Percentiles rank a stretch among this genome's conserved stretches.
Conservation (phyloP, 345 rosid genomes). For the Linum lewisii region DNA sequence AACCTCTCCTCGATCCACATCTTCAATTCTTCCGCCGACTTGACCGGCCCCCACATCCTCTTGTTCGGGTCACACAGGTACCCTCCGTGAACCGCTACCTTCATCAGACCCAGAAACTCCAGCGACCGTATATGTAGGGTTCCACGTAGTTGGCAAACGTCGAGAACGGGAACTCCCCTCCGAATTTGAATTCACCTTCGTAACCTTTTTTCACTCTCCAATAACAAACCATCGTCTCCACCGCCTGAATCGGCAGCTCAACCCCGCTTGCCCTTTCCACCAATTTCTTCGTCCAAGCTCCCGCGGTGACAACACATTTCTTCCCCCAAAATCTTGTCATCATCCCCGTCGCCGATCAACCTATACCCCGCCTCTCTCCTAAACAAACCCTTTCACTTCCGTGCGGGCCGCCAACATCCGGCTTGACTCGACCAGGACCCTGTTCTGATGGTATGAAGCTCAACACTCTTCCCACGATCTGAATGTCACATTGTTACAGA, state of each 20-base stretch:
- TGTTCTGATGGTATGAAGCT: too few relatives aligned
- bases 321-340: constrained; percentile 40
- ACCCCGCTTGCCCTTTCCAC: constrained; percentile 37
- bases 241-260: constrained; percentile 47
- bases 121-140: constrained; percentile 56
- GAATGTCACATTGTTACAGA: too few relatives aligned
- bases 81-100: constrained; percentile 55
- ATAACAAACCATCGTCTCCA: constrained; percentile 53
- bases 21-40: constrained; percentile 29
- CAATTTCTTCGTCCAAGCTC: constrained; percentile 71
- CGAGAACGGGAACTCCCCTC: constrained; percentile 37
- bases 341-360: constrained; percentile 37
- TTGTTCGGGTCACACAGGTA: constrained; percentile 62
- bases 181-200: constrained; percentile 36
- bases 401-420: constrained; percentile 52
- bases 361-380: constrained; percentile 36
- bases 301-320: constrained; percentile 70
- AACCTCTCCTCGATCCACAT: constrained; percentile 59
- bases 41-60: constrained; percentile 74
- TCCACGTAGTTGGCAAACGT: constrained; percentile 57
- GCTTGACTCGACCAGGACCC: too few relatives aligned
- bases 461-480: too few relatives aligned
- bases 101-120: constrained; percentile 78
- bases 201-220: constrained; percentile 79
- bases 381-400: constrained; percentile 38